phyloP scores from a whole-genome alignment of 2,329 filamentous ascomycete genomes.

The Phyllachora maydis region DNA sequence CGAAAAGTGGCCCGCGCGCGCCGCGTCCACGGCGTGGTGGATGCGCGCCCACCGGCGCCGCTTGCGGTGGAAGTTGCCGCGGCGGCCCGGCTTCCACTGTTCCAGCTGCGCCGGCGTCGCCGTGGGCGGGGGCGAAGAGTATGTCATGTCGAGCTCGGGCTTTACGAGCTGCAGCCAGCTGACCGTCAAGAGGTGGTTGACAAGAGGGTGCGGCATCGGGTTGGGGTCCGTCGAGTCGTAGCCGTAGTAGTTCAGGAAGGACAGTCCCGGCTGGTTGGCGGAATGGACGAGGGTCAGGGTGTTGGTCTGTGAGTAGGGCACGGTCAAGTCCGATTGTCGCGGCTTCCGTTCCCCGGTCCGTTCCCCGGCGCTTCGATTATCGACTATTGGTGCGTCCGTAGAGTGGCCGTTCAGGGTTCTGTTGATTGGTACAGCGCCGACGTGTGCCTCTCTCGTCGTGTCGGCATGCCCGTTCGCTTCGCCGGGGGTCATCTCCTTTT shows the following conservation, averaged over 20 bases:
- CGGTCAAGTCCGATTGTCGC: constrained; percentile 37
- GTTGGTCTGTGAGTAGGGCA: constrained; percentile 49
- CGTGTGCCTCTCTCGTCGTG: not conserved
- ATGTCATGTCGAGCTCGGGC: constrained; percentile 55
- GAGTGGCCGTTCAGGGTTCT: too few species aligned
- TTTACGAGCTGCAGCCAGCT: constrained; percentile 84
- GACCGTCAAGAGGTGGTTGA: constrained; percentile 60
- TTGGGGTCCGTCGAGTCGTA: constrained; percentile 53
- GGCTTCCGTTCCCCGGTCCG: constrained; percentile 10
- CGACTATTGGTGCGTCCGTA: too few species aligned
- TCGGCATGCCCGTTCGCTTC: too few species aligned
- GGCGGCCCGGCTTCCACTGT: constrained; percentile 59
- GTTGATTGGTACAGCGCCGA: too few species aligned
- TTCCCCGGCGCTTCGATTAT: not conserved
- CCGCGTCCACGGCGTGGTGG: constrained; percentile 51
- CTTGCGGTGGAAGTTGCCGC: constrained; percentile 78
- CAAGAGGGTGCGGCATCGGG: constrained; percentile 54
- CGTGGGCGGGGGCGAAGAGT: constrained; percentile 42
- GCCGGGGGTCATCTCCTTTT: too few species aligned
- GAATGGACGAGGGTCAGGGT: constrained; percentile 65
- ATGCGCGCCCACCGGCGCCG: constrained; percentile 60
- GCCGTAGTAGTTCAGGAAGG: constrained; percentile 72
- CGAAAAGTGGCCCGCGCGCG: constrained; percentile 57
- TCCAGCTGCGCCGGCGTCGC: constrained; percentile 40
- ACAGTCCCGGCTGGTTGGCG: constrained; percentile 73